Evolutionary conservation across 2,329 filamentous ascomycete species (phyloP), one percentile per base, ranked within the genome.

Genomic region (Metarhizium humberi): DNA sequence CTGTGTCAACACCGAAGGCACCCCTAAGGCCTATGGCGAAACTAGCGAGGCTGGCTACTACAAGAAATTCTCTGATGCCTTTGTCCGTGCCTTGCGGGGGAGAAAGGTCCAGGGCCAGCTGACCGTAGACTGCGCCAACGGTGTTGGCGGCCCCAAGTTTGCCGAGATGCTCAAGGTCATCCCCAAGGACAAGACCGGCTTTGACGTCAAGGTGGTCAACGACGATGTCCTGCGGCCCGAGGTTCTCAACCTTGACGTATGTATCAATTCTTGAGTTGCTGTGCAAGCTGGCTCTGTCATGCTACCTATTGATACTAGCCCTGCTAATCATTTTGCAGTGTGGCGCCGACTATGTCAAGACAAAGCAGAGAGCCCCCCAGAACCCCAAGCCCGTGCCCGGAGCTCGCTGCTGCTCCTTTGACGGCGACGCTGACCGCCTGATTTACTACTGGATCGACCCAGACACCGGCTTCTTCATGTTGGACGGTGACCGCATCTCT

Each of bases 301-400:
- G 18, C 47, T 14, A 30, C 46, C 29, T 13, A 13, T 38, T 34
- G 6, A 2, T 14, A 3, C 32, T 11, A 2, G 14, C n/a, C 7
- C 30, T 20, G 20, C 48, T 52, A 57, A 34, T n/a, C 40, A 51
- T 54, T 52, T 59, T 40, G 2, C 42, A 95, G 84, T 95, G 89
- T 67, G 94, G 94, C 71, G 94, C 94, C 67, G 94, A 99, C 73
- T 97, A 84, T 64, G 94, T 99, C 72, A 99, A 99, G 78, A 97
- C 94, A 18, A 90, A 90, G 73, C 94, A 99, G 76, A 85, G 91
- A 60, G 88, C 90, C 57, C 94, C 94, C 52, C 88, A 88, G 46
- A 86, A 77, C 34, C 92, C 90, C 54, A 90, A 92, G 69, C 88
- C 88, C 47, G 79, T 83, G 36, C 79, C 84, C 1, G 84, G 87